Evolutionary conservation across 1,139 yeast species (phyloP).

Genomic region (Entelexis sorbosivorans): DNA sequence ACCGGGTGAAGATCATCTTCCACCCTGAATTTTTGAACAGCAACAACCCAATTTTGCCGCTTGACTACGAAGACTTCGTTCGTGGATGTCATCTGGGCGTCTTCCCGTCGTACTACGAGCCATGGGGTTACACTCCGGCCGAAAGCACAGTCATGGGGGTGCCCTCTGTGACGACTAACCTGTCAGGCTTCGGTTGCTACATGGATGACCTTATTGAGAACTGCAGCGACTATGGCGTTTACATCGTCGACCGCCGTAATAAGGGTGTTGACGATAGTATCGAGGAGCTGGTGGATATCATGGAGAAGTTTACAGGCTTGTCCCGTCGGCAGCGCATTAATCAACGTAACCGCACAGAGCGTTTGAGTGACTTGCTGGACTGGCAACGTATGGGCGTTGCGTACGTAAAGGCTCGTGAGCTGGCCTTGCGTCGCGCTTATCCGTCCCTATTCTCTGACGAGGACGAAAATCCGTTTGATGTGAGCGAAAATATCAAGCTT

Average conservation of each 20-base stretch:
- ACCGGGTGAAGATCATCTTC: conserved; percentile 88
- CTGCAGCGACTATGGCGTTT: conserved; percentile 90
- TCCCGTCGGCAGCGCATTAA: conserved; percentile 95
- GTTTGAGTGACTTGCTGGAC: conserved; percentile 82
- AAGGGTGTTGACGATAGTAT: conserved; percentile 90
- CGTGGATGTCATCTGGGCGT: conserved; percentile 98
- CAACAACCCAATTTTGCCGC: conserved; percentile 82
- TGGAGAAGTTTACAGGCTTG: conserved; percentile 80
- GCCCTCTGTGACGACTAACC: conserved; percentile 93
- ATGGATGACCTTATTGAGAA: conserved; percentile 97
- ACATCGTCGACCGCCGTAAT: conserved; percentile 89
- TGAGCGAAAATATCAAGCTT: conserved; percentile 39
- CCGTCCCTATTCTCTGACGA: conserved; percentile 58
- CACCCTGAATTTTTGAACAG: conserved; percentile 96
- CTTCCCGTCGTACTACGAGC: conserved; percentile 96
- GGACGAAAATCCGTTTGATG: conserved; percentile 44
- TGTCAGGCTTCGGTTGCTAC: conserved; percentile 95
- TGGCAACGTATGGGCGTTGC: conserved; percentile 98
- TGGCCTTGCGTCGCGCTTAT: conserved; percentile 85
- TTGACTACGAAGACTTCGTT: conserved; percentile 95
- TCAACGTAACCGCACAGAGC: conserved; percentile 93
- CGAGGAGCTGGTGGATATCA: conserved; percentile 76
- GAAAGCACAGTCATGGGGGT: conserved; percentile 99
- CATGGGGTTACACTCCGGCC: conserved; percentile 99
- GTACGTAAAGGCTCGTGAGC: conserved; percentile 86